Evolutionary conservation across 495 filamentous ascomycete species (phyloP).

Genomic region (Aeminium ludgeri): DNA sequence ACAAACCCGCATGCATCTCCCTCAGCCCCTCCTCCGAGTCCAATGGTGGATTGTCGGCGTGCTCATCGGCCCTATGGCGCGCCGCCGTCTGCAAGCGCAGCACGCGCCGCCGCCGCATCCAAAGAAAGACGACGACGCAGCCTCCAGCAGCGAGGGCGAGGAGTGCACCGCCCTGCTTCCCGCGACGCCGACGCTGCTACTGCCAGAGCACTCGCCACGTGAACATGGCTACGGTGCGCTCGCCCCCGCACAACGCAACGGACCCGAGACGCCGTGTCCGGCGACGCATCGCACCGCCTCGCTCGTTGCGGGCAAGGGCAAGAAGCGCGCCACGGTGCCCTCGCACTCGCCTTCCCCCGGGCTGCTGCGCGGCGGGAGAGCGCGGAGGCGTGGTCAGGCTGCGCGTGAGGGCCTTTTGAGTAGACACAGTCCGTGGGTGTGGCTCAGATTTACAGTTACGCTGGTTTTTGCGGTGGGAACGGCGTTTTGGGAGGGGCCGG

Average conservation of each 20-base stretch:
- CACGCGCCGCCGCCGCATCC: too few relatives aligned
- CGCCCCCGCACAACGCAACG: not conserved
- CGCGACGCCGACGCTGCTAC: not conserved
- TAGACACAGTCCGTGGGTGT: constrained; percentile 13
- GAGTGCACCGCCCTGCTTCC: not conserved
- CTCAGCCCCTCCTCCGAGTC: constrained; percentile 7
- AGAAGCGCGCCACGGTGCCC: constrained; percentile 4
- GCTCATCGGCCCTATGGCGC: constrained; percentile 11
- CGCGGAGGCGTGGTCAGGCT: not conserved
- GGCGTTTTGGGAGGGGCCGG: constrained; percentile 14
- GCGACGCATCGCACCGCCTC: not conserved
- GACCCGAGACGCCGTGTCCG: not conserved
- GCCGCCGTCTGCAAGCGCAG: not conserved
- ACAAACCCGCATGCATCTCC: constrained; percentile 5
- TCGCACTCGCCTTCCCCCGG: not conserved
- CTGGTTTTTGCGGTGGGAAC: constrained; percentile 14
- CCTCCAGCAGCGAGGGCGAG: not conserved
- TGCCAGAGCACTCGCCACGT: not conserved
- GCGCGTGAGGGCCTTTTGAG: not conserved
- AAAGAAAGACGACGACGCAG: not conserved
- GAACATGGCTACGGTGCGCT: constrained; percentile 9
- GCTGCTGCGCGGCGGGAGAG: too few relatives aligned
- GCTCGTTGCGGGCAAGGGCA: not conserved
- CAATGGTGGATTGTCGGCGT: constrained; percentile 16
- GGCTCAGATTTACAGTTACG: constrained; percentile 12